Evolutionary conservation across 176 grass and related monocot genomes (phyloP), one percentile per base, ranked within the genome.

Genomic region (Cocos nucifera): DNA sequence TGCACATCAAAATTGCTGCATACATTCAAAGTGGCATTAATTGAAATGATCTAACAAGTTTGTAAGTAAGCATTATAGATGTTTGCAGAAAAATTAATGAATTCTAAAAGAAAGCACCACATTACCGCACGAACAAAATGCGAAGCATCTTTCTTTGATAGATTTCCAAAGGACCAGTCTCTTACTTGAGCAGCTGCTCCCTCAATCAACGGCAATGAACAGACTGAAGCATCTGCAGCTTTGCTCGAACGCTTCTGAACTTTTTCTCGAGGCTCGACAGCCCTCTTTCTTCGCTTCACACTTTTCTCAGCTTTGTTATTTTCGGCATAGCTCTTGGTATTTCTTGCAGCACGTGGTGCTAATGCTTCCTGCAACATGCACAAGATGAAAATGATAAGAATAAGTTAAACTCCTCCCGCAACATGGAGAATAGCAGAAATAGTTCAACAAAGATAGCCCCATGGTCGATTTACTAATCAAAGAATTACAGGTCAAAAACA

Each of bases 341-440:
- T 98, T 67, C 93, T 81, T 55, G 93, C 93, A 88, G 93, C 93
- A 54, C 93, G 87, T 76, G 93, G 93, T 61, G 93, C 93, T 73
- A 98, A 80, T 48, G 85, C 86, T 79, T 91, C 87, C 93, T 98
- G 75, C 12, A 56, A 19, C 17, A 69, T 26, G 18, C 35, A 44
- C 35, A 82, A 14, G 18, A 73, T 54, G 32, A 27, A 54, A 29
- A 17, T 18, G 2, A 54, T 35, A 44, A 6, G 10, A 44, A 14
- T 44, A 44, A 12, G 35, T 44, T 44, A 18, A 44, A 7, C 0
- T 44, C 35, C 35, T 44, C 2, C 35, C 14, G 35, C 2, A 44
- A 44, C 35, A 44, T 14, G 6, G 6, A 44, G 28, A 44, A 12
- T 44, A 44, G 6, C 23, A 60, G 27, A 16, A 22, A 10, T 3